Evolutionary conservation across 768 basidiomycete species (phyloP).

Genomic region (Gloeostereum incarnatum): DNA sequence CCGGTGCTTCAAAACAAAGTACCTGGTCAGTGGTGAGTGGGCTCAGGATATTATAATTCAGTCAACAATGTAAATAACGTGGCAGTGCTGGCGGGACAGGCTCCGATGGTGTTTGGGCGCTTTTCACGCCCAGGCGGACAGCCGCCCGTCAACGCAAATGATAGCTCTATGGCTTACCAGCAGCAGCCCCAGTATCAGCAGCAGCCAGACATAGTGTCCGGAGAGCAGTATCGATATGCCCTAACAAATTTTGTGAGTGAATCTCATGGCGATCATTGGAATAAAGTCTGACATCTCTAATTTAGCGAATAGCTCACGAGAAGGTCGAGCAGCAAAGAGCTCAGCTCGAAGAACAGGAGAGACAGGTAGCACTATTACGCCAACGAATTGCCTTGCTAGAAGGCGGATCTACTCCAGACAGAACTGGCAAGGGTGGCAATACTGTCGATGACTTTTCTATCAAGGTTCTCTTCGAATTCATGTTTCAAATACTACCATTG

Average conservation of each 20-base stretch:
- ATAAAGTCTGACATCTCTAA: background rate
- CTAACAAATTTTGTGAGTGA: constrained; percentile 66
- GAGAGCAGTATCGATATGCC: constrained; percentile 76
- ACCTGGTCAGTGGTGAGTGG: too few species aligned
- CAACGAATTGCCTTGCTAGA: constrained; percentile 67
- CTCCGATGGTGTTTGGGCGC: too few species aligned
- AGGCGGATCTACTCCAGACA: constrained; percentile 40
- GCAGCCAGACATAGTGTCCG: constrained; percentile 11
- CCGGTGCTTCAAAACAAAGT: too few species aligned
- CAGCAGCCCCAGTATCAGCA: background rate
- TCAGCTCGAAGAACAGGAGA: constrained; percentile 78
- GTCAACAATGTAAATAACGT: too few species aligned
- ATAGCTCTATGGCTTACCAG: background rate
- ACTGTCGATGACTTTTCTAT: constrained; percentile 86
- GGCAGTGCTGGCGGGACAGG: too few species aligned
- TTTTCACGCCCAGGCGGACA: too few species aligned
- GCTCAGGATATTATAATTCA: too few species aligned
- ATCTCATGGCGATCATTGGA: background rate
- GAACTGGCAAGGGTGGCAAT: constrained; percentile 39
- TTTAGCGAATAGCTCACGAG: constrained; percentile 77
- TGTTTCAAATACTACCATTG: too few species aligned
- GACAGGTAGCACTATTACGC: constrained; percentile 67
- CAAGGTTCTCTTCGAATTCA: constrained; percentile 42
- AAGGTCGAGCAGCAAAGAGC: constrained; percentile 76
- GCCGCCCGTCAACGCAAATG: too few species aligned